Base-by-base conservation (phyloP, 2,329 filamentous ascomycete species). In the Aspergillus sp. region DNA sequence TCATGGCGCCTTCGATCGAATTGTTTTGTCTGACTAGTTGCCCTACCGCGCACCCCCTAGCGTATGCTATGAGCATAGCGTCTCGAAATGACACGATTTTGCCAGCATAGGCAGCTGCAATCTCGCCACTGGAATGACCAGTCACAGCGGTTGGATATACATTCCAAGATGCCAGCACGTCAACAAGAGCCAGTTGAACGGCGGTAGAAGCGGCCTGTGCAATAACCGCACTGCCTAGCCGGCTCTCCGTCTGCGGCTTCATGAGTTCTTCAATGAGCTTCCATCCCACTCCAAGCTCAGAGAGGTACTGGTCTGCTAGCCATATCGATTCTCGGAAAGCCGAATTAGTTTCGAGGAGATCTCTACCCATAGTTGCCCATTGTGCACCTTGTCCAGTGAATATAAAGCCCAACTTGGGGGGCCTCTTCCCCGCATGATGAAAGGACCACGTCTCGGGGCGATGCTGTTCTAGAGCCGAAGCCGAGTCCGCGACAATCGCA, bases 201-300 rank as follows among this genome's bases (percentile, higher is more conserved):
- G 48, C 49, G 2, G 49, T 46, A 30, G 43, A 38, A 1, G 45
- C 30, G 7, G 49, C 45, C 34, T 52, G 49, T 3, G 47, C 47
- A 26, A 44, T 39, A 28, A 19, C 19, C 19, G 19, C 19, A 4
- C 19, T 19, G 19, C 19, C 19, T 28, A 39, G 10, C 9, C 28
- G 12, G 6, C 27, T 8, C 10, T 27, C 13, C 5, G 37, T 10
- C 31, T 3, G 31, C 31, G n/a, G 31, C 31, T 32, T 32, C 31
- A 8, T 32, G 28, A 19, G 19, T 19, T 19, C 19, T 2, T 19
- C 19, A 19, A 19, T 19, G 19, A 19, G 19, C 19, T 19, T 19
- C 19, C 19, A 19, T 19, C 4, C 19, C 19, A 19, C 19, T 19
- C 19, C 19, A 2, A 19, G 19, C 19, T 19, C 19, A 19, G 19